These are phyloP conservation scores for Trichoderma reesei DNA, from an alignment of 495 filamentous ascomycete genomes.

Conservation along the genomic window DNA sequence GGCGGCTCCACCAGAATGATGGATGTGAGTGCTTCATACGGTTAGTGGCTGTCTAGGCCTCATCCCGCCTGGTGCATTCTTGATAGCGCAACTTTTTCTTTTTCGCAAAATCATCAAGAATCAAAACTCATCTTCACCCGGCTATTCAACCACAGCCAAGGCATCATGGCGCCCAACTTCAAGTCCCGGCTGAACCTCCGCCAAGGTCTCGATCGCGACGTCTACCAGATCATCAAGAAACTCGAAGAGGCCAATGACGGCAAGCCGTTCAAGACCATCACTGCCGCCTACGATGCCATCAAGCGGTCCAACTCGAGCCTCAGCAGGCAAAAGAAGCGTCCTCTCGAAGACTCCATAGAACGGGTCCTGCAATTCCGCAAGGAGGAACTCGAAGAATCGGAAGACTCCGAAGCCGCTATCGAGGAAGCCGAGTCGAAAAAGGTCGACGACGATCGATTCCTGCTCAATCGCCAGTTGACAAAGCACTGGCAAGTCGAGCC, in stretches of 20 bases:
- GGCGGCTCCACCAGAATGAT: not conserved
- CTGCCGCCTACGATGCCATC: slow-evolving; percentile 60
- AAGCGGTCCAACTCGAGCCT: slow-evolving; percentile 77
- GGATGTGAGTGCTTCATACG: not conserved
- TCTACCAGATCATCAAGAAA: slow-evolving; percentile 69
- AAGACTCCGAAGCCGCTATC: slow-evolving; percentile 51
- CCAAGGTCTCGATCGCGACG: slow-evolving; percentile 28
- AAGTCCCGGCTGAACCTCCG: slow-evolving; percentile 15
- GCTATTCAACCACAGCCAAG: not conserved
- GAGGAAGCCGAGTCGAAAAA: slow-evolving; percentile 45
- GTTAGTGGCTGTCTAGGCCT: not conserved
- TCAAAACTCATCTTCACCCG: not conserved
- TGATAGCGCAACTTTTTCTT: not conserved
- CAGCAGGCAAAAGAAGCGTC: slow-evolving; percentile 66
- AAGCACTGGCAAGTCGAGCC: slow-evolving; percentile 50
- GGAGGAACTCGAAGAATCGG: slow-evolving; percentile 49
- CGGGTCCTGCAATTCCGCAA: slow-evolving; percentile 67
- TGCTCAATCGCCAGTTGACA: slow-evolving; percentile 28
- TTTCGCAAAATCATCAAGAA: not conserved
- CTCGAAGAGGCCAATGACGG: slow-evolving; percentile 42
- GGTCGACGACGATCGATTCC: slow-evolving; percentile 13
- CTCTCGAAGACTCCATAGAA: slow-evolving; percentile 79
- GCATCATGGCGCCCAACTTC: not conserved
- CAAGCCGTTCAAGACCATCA: slow-evolving; percentile 15
- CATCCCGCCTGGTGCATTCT: not conserved